Conservation (phyloP, 2,329 filamentous ascomycete species). For the Diplodia mutila region DNA sequence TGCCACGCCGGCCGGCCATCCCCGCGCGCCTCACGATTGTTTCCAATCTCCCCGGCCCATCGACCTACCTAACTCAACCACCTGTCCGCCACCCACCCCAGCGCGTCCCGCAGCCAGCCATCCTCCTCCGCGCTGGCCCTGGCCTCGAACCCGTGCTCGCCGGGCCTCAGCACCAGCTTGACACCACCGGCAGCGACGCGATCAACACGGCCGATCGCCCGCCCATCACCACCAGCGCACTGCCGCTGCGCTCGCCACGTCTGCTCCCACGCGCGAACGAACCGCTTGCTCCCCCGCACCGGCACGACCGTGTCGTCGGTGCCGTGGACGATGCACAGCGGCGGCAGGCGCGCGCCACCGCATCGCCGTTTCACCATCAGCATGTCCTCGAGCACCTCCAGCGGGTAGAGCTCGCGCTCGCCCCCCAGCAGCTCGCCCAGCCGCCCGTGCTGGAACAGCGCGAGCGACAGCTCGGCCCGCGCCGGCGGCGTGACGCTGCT, state of each 20-base stretch:
- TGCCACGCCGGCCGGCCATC: too few species aligned
- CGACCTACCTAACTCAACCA: slow-evolving; percentile 33
- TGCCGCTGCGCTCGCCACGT: slow-evolving; percentile 7
- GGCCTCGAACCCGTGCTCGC: slow-evolving; percentile 41
- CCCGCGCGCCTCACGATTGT: too few species aligned
- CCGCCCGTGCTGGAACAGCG: slow-evolving; percentile 31
- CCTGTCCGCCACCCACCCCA: slow-evolving; percentile 32
- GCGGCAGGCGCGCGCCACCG: slow-evolving; percentile 25
- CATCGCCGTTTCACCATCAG: neutral
- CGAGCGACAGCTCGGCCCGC: slow-evolving; percentile 30
- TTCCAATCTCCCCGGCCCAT: too few species aligned
- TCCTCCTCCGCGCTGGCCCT: neutral
- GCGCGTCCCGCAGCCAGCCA: slow-evolving; percentile 20
- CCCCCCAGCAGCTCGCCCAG: slow-evolving; percentile 37
- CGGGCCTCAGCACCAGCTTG: slow-evolving; percentile 26
- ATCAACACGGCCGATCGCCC: neutral
- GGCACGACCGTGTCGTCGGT: slow-evolving; percentile 36
- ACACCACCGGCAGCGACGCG: slow-evolving; percentile 27
- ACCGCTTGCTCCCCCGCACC: slow-evolving; percentile 34
- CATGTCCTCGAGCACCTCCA: slow-evolving; percentile 33
- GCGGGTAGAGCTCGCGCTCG: slow-evolving; percentile 35
- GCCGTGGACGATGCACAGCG: slow-evolving; percentile 40
- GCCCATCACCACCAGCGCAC: neutral
- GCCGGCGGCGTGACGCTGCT: slow-evolving; percentile 32
- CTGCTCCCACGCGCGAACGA: slow-evolving; percentile 33